Evolutionary conservation across 73 alveolate species (phyloP), one percentile per base, ranked within the genome.

Genomic region (Paramecium caudatum): DNA sequence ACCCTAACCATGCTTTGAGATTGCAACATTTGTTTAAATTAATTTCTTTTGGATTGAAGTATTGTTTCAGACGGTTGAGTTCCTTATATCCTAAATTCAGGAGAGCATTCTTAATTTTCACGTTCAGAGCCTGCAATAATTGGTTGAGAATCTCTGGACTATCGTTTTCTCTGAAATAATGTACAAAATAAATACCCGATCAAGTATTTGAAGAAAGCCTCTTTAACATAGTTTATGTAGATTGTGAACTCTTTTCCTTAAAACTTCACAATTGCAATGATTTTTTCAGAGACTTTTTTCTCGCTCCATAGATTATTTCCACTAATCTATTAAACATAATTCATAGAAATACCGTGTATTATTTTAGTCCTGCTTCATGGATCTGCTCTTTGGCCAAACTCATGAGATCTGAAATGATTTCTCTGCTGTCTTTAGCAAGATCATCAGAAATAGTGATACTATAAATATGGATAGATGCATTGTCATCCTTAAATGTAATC

Each of bases 1-100:
- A 68, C 37, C 84, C 84, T 10, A 34, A 49, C 84, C 47, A 68
- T 10, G 34, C 84, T 13, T 15, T 34, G 36, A 68, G 50, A 13
- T 33, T 33, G n/a, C 17, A 32, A 34, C 50, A 30, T 16, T n/a
- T 0, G 34, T 68, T 68, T 17, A 32, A 15, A 68, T 32, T 43
- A 0, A 68, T 6, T 9, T 34, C 19, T 32, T 68, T 34, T 37
- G 47, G 47, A 68, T 37, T 32, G 15, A 68, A 68, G 33, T 25
- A 68, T 68, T 68, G 10, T 1, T 33, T 17, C 12, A 32, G 19
- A 13, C 50, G 25, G 37, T 68, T 37, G 8, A 68, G 47, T 32
- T 32, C 61, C n/a, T 43, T 68, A 25, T 32, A 37, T 37, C 50
- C 84, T 32, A 68, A 2, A 4, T 68, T 43, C 37, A 17, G 25